Evolutionary conservation across 2,329 filamentous ascomycete genomes (phyloP).

Genomic region (Diaporthe sp.): DNA sequence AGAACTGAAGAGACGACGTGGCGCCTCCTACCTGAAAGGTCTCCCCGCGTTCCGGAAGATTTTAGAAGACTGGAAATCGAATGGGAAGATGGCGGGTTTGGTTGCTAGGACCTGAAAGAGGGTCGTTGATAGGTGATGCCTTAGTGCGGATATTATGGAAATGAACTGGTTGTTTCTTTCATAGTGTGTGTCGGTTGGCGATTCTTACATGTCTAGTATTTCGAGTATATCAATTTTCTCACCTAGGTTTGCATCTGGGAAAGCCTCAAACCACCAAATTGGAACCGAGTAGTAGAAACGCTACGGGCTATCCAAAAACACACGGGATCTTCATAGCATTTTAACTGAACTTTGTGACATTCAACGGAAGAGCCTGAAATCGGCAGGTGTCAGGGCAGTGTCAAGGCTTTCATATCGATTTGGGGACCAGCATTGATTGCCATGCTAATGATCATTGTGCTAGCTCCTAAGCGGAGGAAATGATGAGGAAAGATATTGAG

Average conservation of each 20-base stretch:
- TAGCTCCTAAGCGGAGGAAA: neutral
- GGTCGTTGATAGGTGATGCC: constrained; percentile 52
- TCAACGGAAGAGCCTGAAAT: neutral
- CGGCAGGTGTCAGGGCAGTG: neutral
- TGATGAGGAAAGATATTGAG: neutral
- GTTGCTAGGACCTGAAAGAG: neutral
- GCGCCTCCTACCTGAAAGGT: neutral
- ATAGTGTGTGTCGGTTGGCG: neutral
- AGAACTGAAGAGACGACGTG: neutral
- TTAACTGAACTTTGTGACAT: neutral
- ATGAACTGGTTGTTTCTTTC: neutral
- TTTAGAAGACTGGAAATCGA: neutral
- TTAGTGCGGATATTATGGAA: neutral
- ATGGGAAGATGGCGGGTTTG: constrained; percentile 18
- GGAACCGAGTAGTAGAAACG: neutral
- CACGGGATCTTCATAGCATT: neutral
- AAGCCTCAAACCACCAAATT: neutral
- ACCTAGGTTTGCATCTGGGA: neutral
- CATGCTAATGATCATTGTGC: neutral
- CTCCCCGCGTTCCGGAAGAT: constrained; percentile 12
- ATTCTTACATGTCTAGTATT: neutral
- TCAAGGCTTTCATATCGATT: neutral
- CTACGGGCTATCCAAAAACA: neutral
- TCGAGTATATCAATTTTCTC: neutral
- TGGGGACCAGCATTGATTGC: neutral